Percentiles rank a stretch among this genome's conserved stretches.
Evolutionary conservation across 1,284 basidiomycete genomes (phyloP).

Genomic region (Omphalotus olearius): DNA sequence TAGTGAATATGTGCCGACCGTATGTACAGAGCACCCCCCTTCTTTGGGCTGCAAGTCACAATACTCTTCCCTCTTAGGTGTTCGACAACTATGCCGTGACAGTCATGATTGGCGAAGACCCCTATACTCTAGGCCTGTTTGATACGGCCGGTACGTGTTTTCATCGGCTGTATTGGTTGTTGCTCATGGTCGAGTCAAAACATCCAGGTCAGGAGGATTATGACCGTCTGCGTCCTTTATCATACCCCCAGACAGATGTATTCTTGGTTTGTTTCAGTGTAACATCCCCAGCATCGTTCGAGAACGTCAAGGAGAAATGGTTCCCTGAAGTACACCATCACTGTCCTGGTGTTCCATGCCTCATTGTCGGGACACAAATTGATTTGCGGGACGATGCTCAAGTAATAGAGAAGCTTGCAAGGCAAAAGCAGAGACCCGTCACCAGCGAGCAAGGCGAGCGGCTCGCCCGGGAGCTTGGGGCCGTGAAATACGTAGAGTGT

Average conservation of each 20-base stretch:
- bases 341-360: constrained; percentile 98
- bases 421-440: constrained; percentile 96
- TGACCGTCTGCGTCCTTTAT: constrained; percentile 96
- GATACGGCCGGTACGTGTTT: constrained; percentile 85
- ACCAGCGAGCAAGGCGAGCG: constrained; percentile 87
- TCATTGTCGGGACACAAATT: constrained; percentile 98
- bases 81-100: constrained; percentile 99
- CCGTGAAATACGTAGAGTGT: constrained; percentile 99
- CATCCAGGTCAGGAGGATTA: constrained; percentile 95
- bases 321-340: constrained; percentile 99
- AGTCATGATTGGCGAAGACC: constrained; percentile 99
- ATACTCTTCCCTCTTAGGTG: constrained; percentile 50
- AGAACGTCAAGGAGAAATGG: constrained; percentile 99
- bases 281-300: constrained; percentile 96
- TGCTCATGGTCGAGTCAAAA: constrained; percentile 7
- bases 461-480: constrained; percentile 92
- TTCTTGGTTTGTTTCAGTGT: constrained; percentile 99
- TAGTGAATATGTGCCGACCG: constrained; percentile 98
- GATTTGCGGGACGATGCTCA: constrained; percentile 93
- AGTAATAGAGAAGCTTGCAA: constrained; percentile 91
- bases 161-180: constrained; percentile 1
- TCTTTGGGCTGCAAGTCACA: constrained; percentile 21
- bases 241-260: constrained; percentile 99
- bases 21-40: constrained; percentile 41
- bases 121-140: constrained; percentile 97